Evolutionary conservation across 2,329 filamentous ascomycete genomes (phyloP), one percentile per base, ranked within the genome.

Genomic region (Aureobasidium vineae): DNA sequence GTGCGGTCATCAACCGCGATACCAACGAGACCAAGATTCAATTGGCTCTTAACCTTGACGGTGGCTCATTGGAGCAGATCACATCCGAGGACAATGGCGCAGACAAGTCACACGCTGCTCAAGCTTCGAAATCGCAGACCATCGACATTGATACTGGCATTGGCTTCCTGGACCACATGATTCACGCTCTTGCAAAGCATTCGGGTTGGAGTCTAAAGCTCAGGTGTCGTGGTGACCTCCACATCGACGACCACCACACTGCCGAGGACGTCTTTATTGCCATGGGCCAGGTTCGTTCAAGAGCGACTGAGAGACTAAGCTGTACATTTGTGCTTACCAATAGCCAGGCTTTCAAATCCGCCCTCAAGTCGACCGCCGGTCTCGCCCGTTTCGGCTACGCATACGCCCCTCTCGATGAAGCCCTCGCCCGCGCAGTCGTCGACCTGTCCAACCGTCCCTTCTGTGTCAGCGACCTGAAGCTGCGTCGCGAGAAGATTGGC

Each of bases 1-100:
- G 89, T 78, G 88, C 91, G 60, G 86, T 88, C 65, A 82, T 98
- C 72, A 88, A 90, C 70, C 92, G 95, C 77, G 89, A 94, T 79
- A 99, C 95, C 75, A 98, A 98, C 82, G 95, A 99, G 83, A 99
- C 95, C 76, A 97, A 96, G 77, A 96, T 99, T 78, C 88, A 95
- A 76, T 84, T 98, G 70, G 91, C 91, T 45, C 84, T 99, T 72
- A 97, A 95, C 80, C 86, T 99, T 69, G 95, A 99, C 79, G 95
- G 95, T 76, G 95, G 94, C 74, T 83, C 83, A 49, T 78, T 87
- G 40, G 52, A 68, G 59, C 74, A 81, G 69, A 90, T 91, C 76
- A 11, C 23, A 36, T 84, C 89, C 10, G 70, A 72, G 69, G 65
- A 70, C 31, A 68, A 66, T 31, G 75, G 76, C 54, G 76, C 73